Evolutionary conservation across 106 monocot genomes (phyloP), one percentile per base, ranked within the genome.

Genomic region (Dendrobium chrysotoxum): DNA sequence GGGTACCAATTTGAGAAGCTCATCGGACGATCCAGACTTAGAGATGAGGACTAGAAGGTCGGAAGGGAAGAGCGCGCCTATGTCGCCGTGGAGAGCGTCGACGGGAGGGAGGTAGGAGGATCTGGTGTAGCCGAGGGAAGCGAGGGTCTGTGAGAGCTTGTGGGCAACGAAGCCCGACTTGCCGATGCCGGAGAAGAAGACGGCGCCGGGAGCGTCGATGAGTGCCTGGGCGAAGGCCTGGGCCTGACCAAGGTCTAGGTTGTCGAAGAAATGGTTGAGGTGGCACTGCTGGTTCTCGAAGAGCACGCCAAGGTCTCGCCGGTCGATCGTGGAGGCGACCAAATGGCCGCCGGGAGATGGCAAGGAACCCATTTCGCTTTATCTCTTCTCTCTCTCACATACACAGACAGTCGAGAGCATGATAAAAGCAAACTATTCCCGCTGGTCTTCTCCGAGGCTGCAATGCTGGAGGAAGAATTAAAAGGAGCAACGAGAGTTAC

Each of bases 51-150:
- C 81, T 42, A 96, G 79, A 77, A 93, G 39, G 76, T 96, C 93
- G 1, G 44, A 15, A 35, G 85, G 83, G 47, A 83, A 90, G 45
- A 96, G 58, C 23, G 78, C 82, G 31, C 96, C 91, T 75, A 96
- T 88, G 90, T 92, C 96, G 31, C 96, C 96, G 84, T 96, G 96
- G 53, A 96, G 85, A 42, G 93, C 96, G 85, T 96, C 93, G 71
- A 90, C 78, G 38, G 95, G 95, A 65, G 88, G 41, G 35, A 96
- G 86, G 86, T 83, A 96, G 23, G 86, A 74, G 18, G 95, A 83
- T 53, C 91, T 86, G 38, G 53, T 6, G 81, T 91, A 88, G 25
- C 95, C 93, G 54, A 96, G 91, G 55, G 93, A 96, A 38, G 89
- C 91, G 15, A 93, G 85, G 40, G 93, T 96, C 79, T 91, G 85